Percentiles rank a stretch among this genome's conserved stretches.
These are phyloP conservation scores for Biancaea sappan DNA, from an alignment of 306 rosid genomes.

Conservation along the genomic window DNA sequence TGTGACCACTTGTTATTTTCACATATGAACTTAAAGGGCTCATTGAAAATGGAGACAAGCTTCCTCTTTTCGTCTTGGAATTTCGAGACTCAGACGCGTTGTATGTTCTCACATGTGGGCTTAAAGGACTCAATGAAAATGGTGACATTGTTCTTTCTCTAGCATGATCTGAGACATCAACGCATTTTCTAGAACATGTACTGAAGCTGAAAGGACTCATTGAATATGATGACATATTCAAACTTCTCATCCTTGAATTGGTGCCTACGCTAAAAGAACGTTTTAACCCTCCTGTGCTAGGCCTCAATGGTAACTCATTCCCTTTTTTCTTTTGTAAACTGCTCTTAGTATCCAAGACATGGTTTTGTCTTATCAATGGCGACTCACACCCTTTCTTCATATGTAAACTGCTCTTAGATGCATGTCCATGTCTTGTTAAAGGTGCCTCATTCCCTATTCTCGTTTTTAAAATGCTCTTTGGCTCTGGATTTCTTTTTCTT, in stretches of 20 bases:
- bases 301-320: not conserved
- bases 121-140: constrained; percentile 37
- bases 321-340: not conserved
- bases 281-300: constrained; percentile 20
- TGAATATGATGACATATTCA: constrained; percentile 8
- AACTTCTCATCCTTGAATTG: constrained; percentile 25
- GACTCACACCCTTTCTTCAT: constrained; percentile 19
- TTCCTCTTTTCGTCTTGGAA: constrained; percentile 20
- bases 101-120: constrained; percentile 21
- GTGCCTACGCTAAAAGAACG: not conserved
- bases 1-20: constrained; percentile 31
- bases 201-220: constrained; percentile 28
- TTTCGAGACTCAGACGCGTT: constrained; percentile 9
- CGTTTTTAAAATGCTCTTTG: not conserved
- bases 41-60: constrained; percentile 38
- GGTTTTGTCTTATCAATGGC: not conserved
- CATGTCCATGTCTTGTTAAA: not conserved
- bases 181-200: not conserved
- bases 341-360: not conserved
- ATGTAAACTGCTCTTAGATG: constrained; percentile 26
- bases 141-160: constrained; percentile 32
- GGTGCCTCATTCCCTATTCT: not conserved
- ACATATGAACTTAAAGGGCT: constrained; percentile 37
- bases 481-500: constrained; percentile 6
- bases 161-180: constrained; percentile 29